Evolutionary conservation across 805 yeast species (phyloP).

Genomic region (Kluyveromyces aestuarii): DNA sequence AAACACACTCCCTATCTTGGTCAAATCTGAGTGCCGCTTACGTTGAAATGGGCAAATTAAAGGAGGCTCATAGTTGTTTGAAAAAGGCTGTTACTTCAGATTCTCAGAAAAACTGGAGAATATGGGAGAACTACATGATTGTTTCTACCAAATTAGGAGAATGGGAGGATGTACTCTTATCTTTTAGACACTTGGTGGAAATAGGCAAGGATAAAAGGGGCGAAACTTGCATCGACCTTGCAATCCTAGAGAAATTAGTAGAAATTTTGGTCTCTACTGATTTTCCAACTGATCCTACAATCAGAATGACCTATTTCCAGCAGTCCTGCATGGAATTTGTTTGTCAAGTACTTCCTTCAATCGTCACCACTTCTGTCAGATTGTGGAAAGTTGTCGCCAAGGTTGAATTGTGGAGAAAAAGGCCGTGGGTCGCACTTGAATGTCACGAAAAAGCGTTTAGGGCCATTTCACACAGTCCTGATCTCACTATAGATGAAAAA

Average conservation of each 20-base stretch:
- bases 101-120: constrained; percentile 71
- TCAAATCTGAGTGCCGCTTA: constrained; percentile 81
- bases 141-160: constrained; percentile 77
- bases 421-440: constrained; percentile 82
- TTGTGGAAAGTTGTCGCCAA: constrained; percentile 79
- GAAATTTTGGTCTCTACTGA: constrained; percentile 50
- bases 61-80: constrained; percentile 80
- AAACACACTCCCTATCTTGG: constrained; percentile 77
- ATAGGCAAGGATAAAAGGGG: constrained; percentile 47
- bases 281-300: constrained; percentile 32
- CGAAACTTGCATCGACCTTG: constrained; percentile 62
- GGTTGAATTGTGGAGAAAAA: constrained; percentile 78
- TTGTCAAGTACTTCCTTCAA: constrained; percentile 57
- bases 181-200: constrained; percentile 54
- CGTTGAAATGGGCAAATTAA: constrained; percentile 49
- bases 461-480: constrained; percentile 56
- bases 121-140: constrained; percentile 78
- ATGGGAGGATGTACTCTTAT: constrained; percentile 82
- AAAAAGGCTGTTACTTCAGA: constrained; percentile 70
- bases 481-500: constrained; percentile 47
- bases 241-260: constrained; percentile 64
- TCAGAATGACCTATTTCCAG: constrained; percentile 52
- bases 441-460: constrained; percentile 83
- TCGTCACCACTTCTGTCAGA: constrained; percentile 50
- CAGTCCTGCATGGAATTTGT: constrained; percentile 59